Evolutionary conservation across 176 grass and related monocot species (phyloP).

Genomic region (Oryza rufipogon): DNA sequence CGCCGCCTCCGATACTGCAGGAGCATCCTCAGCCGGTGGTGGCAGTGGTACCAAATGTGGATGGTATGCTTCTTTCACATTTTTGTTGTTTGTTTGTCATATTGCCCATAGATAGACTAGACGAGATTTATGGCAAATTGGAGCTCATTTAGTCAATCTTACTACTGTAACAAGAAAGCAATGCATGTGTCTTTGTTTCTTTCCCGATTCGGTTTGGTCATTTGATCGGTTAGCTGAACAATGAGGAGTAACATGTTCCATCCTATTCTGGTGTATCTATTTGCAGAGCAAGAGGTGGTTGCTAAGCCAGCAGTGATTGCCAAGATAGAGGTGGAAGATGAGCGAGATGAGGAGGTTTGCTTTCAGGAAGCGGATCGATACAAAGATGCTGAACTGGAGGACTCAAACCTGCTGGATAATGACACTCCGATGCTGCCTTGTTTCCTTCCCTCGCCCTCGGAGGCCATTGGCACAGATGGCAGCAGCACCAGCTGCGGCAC

Average conservation of each 20-base stretch:
- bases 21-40: constrained; percentile 31
- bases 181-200: constrained; percentile 29
- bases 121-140: constrained; percentile 37
- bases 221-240: constrained; percentile 20
- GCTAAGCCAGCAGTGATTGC: constrained; percentile 13
- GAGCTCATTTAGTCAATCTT: constrained; percentile 30
- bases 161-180: constrained; percentile 23
- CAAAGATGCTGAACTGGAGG: constrained; percentile 39
- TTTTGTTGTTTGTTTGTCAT: constrained; percentile 40
- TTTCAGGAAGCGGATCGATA: constrained; percentile 37
- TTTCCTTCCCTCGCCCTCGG: constrained; percentile 49
- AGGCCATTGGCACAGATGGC: constrained; percentile 56
- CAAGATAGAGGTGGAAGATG: constrained; percentile 42
- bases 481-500: constrained; percentile 48
- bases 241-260: constrained; percentile 41
- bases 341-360: constrained; percentile 40
- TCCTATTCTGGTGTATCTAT: constrained; percentile 34
- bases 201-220: constrained; percentile 20
- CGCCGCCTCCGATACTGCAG: constrained; percentile 26
- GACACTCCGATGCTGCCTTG: constrained; percentile 50
- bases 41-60: constrained; percentile 47
- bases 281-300: constrained; percentile 42
- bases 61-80: constrained; percentile 49
- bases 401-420: constrained; percentile 41
- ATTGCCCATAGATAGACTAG: constrained; percentile 32